A percentile compares a stretch with the other conserved stretches of the same genome.
Evolutionary conservation across 2,329 filamentous ascomycete genomes (phyloP).

Genomic region (Fusarium anthophilum): DNA sequence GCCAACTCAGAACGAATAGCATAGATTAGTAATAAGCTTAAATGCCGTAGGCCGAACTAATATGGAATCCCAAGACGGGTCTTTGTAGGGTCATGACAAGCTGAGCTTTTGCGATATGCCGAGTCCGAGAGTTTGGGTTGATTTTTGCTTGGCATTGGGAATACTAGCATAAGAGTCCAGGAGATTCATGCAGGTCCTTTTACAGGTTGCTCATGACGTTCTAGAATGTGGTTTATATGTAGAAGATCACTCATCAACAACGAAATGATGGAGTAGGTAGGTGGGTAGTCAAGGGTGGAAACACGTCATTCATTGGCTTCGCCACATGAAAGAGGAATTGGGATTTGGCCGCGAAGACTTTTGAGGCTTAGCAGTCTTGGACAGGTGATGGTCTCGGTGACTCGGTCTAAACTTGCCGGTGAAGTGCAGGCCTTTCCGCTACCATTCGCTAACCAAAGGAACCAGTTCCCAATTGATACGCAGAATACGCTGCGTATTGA

Average conservation of each 20-base stretch:
- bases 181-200: not conserved
- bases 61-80: not conserved
- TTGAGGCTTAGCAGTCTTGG: constrained; percentile 28
- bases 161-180: not conserved
- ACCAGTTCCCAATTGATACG: not conserved
- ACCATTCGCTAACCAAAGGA: not conserved
- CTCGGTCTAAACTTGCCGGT: not conserved
- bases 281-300: not conserved
- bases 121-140: not conserved
- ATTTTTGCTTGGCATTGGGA: not conserved
- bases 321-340: constrained; percentile 20
- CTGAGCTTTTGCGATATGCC: not conserved
- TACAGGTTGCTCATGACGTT: not conserved
- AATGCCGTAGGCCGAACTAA: not conserved
- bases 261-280: not conserved
- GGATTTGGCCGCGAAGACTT: constrained; percentile 9
- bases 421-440: not conserved
- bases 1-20: not conserved
- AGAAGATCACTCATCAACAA: not conserved
- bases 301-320: constrained; percentile 19
- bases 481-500: constrained; percentile 18
- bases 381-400: constrained; percentile 5
- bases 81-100: not conserved
- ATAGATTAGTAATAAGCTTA: not conserved
- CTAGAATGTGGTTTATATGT: constrained; percentile 1